Evolutionary conservation across 2,329 filamentous ascomycete genomes (phyloP), one percentile per base, ranked within the genome.

Genomic region (Colletotrichum endophyticum): DNA sequence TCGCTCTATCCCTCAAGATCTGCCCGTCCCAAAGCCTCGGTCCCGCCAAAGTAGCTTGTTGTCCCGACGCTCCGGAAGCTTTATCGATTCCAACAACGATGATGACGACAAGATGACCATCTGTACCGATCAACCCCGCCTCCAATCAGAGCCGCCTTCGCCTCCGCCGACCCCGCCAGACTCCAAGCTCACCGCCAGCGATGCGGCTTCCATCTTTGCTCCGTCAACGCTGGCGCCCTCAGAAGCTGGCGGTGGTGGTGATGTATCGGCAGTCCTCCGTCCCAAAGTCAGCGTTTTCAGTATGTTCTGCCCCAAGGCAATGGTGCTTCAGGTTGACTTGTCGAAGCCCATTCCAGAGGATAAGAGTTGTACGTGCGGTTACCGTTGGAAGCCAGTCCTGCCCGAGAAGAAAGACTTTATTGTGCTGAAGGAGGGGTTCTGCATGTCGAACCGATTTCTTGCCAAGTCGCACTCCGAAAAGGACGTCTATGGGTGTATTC

Each of bases 241-340:
- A 28, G 78, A 73, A 11, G 72, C 77, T n/a, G 63, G 49, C 19
- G 27, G n/a, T 8, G 64, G 62, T 11, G 63, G 53, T 32, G 28
- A n/a, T 22, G 56, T 53, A n/a, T 66, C 72, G 8, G 39, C 63
- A 19, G 34, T 66, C 8, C 63, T 77, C 32, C 79, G 81, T 5
- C 83, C 84, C 28, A 83, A 80, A 63, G 86, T 86, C 72, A 84
- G 84, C 79, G 84, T 86, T 30, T 85, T 87, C 75, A 83, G 84
- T 78, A 81, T 84, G 68, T 86, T 86, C 74, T 87, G 85, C 70
- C 81, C 84, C 16, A 83, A 85, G 72, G 86, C 85, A 25, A 80
- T 87, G 82, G 80, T 81, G 53, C 83, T 86, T 19, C 85, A 87
- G 77, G 84, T 86, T 15, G 81, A 87, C 66, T 79, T 79, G 13